Conservation (phyloP, 306 rosid species). For the Citrullus colocynthis region DNA sequence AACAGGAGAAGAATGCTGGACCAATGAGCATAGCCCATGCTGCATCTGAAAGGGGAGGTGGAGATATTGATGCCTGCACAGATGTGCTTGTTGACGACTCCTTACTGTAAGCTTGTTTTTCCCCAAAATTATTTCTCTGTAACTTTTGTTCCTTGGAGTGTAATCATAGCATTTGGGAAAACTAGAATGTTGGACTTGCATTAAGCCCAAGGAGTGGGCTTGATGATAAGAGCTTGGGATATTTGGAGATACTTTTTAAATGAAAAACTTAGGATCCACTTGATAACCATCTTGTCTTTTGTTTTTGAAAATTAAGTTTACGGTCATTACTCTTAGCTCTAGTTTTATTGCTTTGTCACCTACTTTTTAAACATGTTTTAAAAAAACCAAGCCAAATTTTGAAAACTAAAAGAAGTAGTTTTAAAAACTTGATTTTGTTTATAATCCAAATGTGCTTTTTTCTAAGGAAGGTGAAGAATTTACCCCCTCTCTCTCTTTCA, state of each 20-base stretch:
- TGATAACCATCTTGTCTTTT: background rate
- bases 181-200: background rate
- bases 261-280: background rate
- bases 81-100: constrained; percentile 87
- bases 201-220: background rate
- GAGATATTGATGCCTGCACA: constrained; percentile 89
- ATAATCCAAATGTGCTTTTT: no score
- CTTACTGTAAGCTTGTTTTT: constrained; percentile 42
- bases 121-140: background rate
- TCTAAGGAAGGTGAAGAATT: no score
- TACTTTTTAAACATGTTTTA: no score
- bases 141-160: constrained; percentile 3
- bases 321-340: no score
- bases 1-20: constrained; percentile 67
- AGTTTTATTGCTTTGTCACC: no score
- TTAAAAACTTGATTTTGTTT: no score
- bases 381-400: no score
- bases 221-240: background rate
- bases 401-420: no score
- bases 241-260: background rate
- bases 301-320: background rate
- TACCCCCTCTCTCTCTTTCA: no score
- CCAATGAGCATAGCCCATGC: constrained; percentile 94
- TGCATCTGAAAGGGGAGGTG: constrained; percentile 83
- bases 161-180: background rate